phyloP scores from a whole-genome alignment of 2,329 filamentous ascomycete species.

The Trichoderma hamatum region DNA sequence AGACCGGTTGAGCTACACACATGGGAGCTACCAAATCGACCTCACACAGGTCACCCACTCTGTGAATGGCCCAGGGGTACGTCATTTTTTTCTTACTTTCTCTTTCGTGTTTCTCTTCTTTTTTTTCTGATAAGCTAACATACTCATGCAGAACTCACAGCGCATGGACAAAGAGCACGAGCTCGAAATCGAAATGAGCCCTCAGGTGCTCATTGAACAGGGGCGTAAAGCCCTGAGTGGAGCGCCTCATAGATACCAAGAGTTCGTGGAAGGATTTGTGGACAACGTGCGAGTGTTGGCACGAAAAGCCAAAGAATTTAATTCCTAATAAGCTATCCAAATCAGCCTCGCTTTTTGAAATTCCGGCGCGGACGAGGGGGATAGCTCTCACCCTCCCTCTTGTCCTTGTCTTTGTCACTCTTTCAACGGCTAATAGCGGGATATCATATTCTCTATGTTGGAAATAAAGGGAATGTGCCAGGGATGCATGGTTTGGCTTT shows the following conservation, averaged over 20 bases:
- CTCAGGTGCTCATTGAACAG: slow-evolving; percentile 65
- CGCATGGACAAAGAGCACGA: slow-evolving; percentile 71
- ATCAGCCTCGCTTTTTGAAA: neutral
- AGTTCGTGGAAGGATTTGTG: slow-evolving; percentile 72
- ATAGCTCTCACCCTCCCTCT: neutral
- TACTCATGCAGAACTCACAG: slow-evolving; percentile 41
- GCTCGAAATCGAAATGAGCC: slow-evolving; percentile 76
- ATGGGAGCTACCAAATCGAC: slow-evolving; percentile 86
- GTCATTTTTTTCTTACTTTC: slow-evolving; percentile 28
- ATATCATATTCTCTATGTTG: neutral
- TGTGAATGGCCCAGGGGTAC: slow-evolving; percentile 43
- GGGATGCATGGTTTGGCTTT: slow-evolving; percentile 2
- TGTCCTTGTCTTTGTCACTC: neutral
- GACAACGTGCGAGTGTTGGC: slow-evolving; percentile 70
- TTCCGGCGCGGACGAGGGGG: neutral
- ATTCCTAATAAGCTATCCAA: slow-evolving; percentile 8
- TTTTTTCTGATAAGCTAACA: neutral
- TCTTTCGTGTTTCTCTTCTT: too few relatives aligned
- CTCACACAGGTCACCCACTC: slow-evolving; percentile 80
- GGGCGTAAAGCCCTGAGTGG: slow-evolving; percentile 58
- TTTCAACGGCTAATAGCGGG: neutral
- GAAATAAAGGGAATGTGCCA: neutral
- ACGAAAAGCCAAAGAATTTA: slow-evolving; percentile 45
- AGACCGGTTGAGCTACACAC: slow-evolving; percentile 87
- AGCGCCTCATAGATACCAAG: slow-evolving; percentile 63